Conservation (phyloP, 2,329 filamentous ascomycete species). For the Cladophialophora immunda region DNA sequence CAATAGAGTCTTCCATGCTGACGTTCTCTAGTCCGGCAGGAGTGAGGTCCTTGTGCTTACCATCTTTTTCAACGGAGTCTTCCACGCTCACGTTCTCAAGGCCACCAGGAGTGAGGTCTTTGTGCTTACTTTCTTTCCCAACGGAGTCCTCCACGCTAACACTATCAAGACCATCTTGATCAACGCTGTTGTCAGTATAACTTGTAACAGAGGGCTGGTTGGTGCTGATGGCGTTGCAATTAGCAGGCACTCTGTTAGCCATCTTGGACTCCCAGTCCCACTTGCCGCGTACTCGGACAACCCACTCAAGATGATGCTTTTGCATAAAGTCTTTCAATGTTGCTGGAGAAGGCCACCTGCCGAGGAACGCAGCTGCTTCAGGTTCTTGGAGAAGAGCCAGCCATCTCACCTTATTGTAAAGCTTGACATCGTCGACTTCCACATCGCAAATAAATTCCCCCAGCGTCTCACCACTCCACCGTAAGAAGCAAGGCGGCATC, state of each 20-base stretch:
- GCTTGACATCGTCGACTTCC: constrained; percentile 7
- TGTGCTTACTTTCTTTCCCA: background rate
- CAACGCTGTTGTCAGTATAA: background rate
- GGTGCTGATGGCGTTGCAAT: background rate
- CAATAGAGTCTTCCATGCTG: background rate
- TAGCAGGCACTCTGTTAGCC: background rate
- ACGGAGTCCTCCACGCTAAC: background rate
- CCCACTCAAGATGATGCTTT: constrained; percentile 8
- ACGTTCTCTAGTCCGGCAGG: background rate
- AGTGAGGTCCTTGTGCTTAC: background rate
- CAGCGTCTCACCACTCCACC: constrained; percentile 4
- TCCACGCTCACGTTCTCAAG: background rate
- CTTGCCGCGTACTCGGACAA: constrained; percentile 10
- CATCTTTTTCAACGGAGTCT: background rate
- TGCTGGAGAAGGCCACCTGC: background rate
- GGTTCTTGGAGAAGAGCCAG: background rate
- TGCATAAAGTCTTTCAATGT: constrained; percentile 10
- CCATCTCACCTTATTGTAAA: constrained; percentile 3
- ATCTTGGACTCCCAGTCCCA: background rate
- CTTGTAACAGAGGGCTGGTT: background rate
- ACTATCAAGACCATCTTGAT: background rate
- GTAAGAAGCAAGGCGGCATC: background rate
- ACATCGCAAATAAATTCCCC: constrained; percentile 11
- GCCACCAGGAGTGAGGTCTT: background rate
- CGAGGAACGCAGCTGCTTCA: background rate